These are phyloP conservation scores for Huntiella omanensis DNA, from an alignment of 2,329 filamentous ascomycete species.

Conservation along the genomic window DNA sequence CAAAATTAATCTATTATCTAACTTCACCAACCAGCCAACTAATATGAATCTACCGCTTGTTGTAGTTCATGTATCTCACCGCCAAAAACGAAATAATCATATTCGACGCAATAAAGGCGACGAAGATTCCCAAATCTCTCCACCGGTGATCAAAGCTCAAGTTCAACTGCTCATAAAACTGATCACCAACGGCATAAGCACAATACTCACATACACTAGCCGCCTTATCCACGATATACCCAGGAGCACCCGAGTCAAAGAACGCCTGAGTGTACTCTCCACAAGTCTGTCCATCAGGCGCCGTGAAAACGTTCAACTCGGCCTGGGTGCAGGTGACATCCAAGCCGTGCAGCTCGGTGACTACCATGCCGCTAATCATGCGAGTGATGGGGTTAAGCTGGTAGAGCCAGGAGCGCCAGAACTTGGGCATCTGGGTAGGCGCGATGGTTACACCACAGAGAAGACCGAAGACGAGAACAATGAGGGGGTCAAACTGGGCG, in stretches of 20 bases:
- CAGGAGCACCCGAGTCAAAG: slow-evolving; percentile 47
- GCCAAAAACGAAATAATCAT: slow-evolving; percentile 39
- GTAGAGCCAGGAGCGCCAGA: slow-evolving; percentile 69
- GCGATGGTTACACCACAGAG: slow-evolving; percentile 82
- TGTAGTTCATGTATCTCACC: slow-evolving; percentile 35
- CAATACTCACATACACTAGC: slow-evolving; percentile 62
- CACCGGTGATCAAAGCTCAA: slow-evolving; percentile 52
- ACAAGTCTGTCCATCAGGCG: slow-evolving; percentile 48
- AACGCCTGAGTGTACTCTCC: slow-evolving; percentile 58
- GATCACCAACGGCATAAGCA: slow-evolving; percentile 58
- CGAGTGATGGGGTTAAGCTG: slow-evolving; percentile 69
- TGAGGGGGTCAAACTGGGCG: slow-evolving; percentile 60
- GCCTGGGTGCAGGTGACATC: slow-evolving; percentile 37
- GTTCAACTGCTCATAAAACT: slow-evolving; percentile 54
- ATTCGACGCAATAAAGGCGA: slow-evolving; percentile 62
- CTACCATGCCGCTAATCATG: slow-evolving; percentile 61
- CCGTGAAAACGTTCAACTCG: slow-evolving; percentile 51
- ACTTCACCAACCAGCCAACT: neutral
- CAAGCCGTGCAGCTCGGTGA: slow-evolving; percentile 52
- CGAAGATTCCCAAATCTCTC: slow-evolving; percentile 65
- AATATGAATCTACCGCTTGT: slow-evolving; percentile 15
- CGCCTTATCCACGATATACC: slow-evolving; percentile 48
- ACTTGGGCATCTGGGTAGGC: slow-evolving; percentile 54
- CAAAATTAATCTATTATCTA: neutral
- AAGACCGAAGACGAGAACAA: slow-evolving; percentile 65